Base-by-base conservation (phyloP, 1,284 basidiomycete species). In the Leccinum proliferum region DNA sequence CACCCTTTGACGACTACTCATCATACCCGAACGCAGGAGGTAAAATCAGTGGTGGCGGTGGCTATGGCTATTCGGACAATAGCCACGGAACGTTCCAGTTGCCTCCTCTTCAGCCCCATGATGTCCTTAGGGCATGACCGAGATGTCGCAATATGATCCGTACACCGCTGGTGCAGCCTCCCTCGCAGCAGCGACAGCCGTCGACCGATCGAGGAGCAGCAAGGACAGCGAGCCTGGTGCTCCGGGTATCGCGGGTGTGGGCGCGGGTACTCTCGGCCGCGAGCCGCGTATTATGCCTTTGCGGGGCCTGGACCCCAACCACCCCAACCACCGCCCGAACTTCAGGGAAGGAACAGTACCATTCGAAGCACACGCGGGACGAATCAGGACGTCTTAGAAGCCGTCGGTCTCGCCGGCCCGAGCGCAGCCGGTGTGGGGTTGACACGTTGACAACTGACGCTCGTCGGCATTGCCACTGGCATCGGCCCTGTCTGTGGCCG, bases 71-170 rank as follows among this genome's bases (percentile, higher is more conserved):
- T 69, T 87, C 86, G 0, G 87, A 87, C 60, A 79, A 80, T 25
- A 81, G 79, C 46, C 88, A 89, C 63, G 87, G 86, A 12, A 87
- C 86, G 4, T 86, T 78, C 66, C 76, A 71, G 8, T 82, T 87
- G 67, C 80, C 81, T 0, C 80, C 88, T 0, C 66, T 81, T 64
- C 50, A 60, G 0, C 60, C 77, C 75, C 78, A 71, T 65, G 71
- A 67, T 7, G 76, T 60, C 70, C 75, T 29, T 87, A 85, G 67
- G 76, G 77, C 48, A 82, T 86, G 83, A 75, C 75, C 37, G 84
- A 87, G 67, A 76, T 85, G 73, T 63, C 72, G 1, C 73, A 72
- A 34, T 75, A 67, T 64, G 78, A 81, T 12, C 72, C 77, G 4
- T 76, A 77, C 41, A 66, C 71, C 15, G 77, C 77, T 0, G 81